Conservation (phyloP, 1,284 basidiomycete species). For the Ceratobasidium papillatum region DNA sequence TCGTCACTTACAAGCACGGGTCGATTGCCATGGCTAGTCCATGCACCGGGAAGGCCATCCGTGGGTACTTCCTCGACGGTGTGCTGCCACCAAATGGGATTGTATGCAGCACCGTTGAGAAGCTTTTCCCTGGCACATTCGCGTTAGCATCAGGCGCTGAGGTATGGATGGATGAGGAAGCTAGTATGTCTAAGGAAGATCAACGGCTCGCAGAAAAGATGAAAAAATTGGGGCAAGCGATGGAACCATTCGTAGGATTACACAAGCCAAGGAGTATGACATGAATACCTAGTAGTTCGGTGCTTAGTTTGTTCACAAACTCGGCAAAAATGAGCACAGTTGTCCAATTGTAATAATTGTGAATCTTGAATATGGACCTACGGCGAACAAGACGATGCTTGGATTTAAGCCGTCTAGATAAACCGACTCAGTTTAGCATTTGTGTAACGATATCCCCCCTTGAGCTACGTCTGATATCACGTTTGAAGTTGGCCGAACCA, state of each 20-base stretch:
- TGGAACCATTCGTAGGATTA: constrained; percentile 42
- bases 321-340: no score
- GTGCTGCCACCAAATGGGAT: constrained; percentile 46
- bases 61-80: constrained; percentile 47
- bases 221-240: constrained; percentile 44
- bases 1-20: constrained; percentile 44
- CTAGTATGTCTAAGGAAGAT: constrained; percentile 39
- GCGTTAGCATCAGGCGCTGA: constrained; percentile 6
- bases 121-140: constrained; percentile 45
- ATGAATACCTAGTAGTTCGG: no score
- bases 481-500: no score
- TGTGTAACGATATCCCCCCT: no score
- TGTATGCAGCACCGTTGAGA: constrained; percentile 46
- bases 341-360: no score
- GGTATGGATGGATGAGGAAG: constrained; percentile 26
- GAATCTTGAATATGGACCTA: no score
- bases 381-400: no score
- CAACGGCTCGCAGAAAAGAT: constrained; percentile 44
- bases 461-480: no score
- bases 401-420: no score
- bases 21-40: constrained; percentile 47
- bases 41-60: constrained; percentile 46
- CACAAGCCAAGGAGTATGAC: no score
- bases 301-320: no score
- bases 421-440: no score